Evolutionary conservation across 208 protist species (phyloP).

Genomic region (Crithidia thermophila): DNA sequence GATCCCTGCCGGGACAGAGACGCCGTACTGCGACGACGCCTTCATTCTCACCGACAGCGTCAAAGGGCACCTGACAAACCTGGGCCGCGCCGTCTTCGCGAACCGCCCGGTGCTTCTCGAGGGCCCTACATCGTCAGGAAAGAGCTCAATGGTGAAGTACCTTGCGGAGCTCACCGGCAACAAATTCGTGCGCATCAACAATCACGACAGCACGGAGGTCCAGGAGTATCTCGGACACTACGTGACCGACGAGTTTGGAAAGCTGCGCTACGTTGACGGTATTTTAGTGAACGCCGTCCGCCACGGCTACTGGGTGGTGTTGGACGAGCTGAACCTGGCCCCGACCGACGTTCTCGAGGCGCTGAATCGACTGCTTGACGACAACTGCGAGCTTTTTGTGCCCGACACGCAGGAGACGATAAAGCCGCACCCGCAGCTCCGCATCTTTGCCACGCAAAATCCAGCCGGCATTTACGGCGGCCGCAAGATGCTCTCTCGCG

Average conservation of each 20-base stretch:
- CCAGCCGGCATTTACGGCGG: constrained; percentile 98
- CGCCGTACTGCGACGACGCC: constrained; percentile 53
- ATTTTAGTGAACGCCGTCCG: constrained; percentile 97
- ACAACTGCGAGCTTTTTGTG: constrained; percentile 99
- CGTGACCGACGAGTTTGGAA: constrained; percentile 95
- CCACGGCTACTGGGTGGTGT: constrained; percentile 99
- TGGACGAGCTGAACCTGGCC: constrained; percentile 99
- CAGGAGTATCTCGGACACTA: constrained; percentile 99
- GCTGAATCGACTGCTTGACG: constrained; percentile 99
- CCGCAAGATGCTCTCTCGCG: constrained; percentile 99
- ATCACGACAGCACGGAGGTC: constrained; percentile 99
- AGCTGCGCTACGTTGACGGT: constrained; percentile 97
- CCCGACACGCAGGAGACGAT: constrained; percentile 99
- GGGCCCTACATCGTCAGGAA: constrained; percentile 98
- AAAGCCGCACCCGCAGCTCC: constrained; percentile 98
- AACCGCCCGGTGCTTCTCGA: constrained; percentile 98
- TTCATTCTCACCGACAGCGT: constrained; percentile 98
- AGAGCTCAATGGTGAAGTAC: constrained; percentile 99
- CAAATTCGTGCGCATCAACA: constrained; percentile 99
- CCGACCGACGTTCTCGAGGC: constrained; percentile 99
- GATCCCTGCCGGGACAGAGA: constrained; percentile 76
- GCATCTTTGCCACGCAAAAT: constrained; percentile 99
- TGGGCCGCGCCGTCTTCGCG: constrained; percentile 95
- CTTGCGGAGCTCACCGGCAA: constrained; percentile 98
- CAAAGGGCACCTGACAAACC: constrained; percentile 91